Evolutionary conservation across 306 rosid species (phyloP).

Genomic region (Malus sylvestris): DNA sequence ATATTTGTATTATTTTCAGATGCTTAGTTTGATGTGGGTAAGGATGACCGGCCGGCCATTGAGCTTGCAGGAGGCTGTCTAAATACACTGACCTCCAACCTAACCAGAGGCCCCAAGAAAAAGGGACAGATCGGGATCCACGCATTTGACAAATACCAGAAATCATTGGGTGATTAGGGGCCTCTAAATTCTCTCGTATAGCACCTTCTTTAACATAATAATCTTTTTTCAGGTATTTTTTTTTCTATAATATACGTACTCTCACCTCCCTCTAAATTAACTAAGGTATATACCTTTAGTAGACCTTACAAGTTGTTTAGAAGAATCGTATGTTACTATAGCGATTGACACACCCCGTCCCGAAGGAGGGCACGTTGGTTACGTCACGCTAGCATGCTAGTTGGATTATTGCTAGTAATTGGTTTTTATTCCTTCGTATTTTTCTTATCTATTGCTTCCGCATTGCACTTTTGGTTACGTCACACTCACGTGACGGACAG

Average conservation of each 20-base stretch:
- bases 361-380: too few relatives aligned
- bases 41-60: background rate
- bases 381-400: too few relatives aligned
- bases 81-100: constrained; percentile 39
- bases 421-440: too few relatives aligned
- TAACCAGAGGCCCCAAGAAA: constrained; percentile 24
- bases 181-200: background rate
- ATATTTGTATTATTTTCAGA: background rate
- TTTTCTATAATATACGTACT: background rate
- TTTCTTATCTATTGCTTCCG: too few relatives aligned
- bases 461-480: too few relatives aligned
- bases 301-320: too few relatives aligned
- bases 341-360: too few relatives aligned
- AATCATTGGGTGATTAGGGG: constrained; percentile 20
- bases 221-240: background rate
- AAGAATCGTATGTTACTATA: too few relatives aligned
- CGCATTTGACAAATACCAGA: constrained; percentile 25
- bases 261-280: background rate
- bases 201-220: background rate
- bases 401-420: too few relatives aligned
- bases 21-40: constrained; percentile 9
- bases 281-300: background rate
- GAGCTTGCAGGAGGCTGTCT: constrained; percentile 6
- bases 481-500: too few relatives aligned
- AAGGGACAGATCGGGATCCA: constrained; percentile 41